Evolutionary conservation across 1,139 yeast species (phyloP).

Genomic region (Diutina scorzettiae): DNA sequence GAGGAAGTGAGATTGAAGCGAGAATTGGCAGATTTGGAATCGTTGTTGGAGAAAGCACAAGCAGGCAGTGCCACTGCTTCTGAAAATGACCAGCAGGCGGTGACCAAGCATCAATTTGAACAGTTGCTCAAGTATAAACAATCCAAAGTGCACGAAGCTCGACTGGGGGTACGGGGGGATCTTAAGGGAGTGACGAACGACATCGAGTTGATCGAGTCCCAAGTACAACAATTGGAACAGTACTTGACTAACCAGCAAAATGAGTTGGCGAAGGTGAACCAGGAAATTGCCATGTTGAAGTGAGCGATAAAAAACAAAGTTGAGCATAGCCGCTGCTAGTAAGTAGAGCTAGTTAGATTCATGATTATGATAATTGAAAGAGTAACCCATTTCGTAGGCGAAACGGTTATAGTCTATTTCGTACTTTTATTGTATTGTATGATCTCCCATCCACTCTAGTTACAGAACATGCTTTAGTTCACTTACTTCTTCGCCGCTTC

Average conservation of each 20-base stretch:
- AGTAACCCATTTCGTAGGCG: too few relatives aligned
- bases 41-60: conserved; percentile 47
- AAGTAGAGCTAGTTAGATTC: too few relatives aligned
- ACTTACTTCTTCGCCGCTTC: conserved; percentile 17
- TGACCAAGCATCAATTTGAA: conserved; percentile 63
- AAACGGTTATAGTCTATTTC: neutral
- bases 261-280: conserved; percentile 36
- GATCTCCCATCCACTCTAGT: too few relatives aligned
- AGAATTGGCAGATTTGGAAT: conserved; percentile 64
- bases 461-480: too few relatives aligned
- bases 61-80: conserved; percentile 25
- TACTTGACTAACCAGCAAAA: conserved; percentile 38
- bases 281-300: conserved; percentile 21
- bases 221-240: conserved; percentile 48
- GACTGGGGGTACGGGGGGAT: conserved; percentile 8
- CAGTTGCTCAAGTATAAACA: conserved; percentile 57
- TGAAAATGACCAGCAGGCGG: conserved; percentile 20
- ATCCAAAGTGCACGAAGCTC: neutral
- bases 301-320: too few relatives aligned
- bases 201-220: conserved; percentile 51
- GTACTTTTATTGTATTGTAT: neutral
- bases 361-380: neutral
- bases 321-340: too few relatives aligned
- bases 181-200: conserved; percentile 40
- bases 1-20: conserved; percentile 78